phyloP scores from a whole-genome alignment of 768 basidiomycete species.

The Boletus pseudo-olivaceus region DNA sequence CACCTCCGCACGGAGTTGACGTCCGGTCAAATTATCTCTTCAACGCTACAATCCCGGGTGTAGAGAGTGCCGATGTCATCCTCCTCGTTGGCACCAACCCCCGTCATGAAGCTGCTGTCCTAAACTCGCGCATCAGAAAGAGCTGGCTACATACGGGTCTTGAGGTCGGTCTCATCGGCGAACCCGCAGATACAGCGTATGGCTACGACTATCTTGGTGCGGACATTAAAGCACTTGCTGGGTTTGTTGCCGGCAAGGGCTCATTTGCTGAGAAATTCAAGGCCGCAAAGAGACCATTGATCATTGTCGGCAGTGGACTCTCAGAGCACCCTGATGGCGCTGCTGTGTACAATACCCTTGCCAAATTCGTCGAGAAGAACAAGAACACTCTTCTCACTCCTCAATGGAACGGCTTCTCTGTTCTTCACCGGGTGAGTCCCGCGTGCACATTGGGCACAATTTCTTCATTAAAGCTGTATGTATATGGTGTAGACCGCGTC shows the following conservation, averaged over 20 bases:
- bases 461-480: background rate
- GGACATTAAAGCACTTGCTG: constrained; percentile 67
- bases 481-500: constrained; percentile 68
- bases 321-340: constrained; percentile 82
- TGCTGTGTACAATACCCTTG: constrained; percentile 70
- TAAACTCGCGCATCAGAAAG: constrained; percentile 96
- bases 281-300: constrained; percentile 84
- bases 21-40: constrained; percentile 96
- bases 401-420: constrained; percentile 94
- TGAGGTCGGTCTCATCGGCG: constrained; percentile 87
- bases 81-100: constrained; percentile 96
- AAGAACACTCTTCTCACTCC: constrained; percentile 72
- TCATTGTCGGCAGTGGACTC: constrained; percentile 88
- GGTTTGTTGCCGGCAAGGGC: constrained; percentile 75
- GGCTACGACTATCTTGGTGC: constrained; percentile 89
- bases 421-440: constrained; percentile 78
- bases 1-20: constrained; percentile 80
- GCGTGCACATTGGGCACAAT: background rate
- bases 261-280: constrained; percentile 84
- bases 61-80: constrained; percentile 89
- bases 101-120: constrained; percentile 92
- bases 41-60: constrained; percentile 86
- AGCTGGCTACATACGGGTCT: constrained; percentile 86
- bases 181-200: constrained; percentile 87
- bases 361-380: constrained; percentile 78